Conservation (phyloP, 179 eudicot genomes). For the Spinacia oleracea region DNA sequence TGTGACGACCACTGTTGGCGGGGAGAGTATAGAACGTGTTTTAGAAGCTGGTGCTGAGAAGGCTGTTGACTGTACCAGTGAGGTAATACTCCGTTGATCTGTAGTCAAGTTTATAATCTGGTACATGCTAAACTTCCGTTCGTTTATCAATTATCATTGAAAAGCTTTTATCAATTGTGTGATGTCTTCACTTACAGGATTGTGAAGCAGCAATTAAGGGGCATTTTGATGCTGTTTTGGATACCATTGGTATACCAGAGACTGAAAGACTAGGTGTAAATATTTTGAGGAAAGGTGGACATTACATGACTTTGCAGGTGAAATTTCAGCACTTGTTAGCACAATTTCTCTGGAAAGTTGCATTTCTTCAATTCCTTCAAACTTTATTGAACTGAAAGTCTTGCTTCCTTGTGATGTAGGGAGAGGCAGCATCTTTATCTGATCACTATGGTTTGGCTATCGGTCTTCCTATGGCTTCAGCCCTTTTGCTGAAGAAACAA, state of each 20-base stretch:
- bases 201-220: slow-evolving; percentile 66
- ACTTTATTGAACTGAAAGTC: slow-evolving; percentile 17
- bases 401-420: slow-evolving; percentile 48
- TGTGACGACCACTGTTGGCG: slow-evolving; percentile 84
- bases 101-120: not conserved
- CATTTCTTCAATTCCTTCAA: not conserved
- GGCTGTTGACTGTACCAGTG: slow-evolving; percentile 72
- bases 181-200: slow-evolving; percentile 46
- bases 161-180: slow-evolving; percentile 6
- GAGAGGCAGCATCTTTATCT: slow-evolving; percentile 77
- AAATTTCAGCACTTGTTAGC: not conserved
- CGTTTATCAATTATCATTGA: not conserved
- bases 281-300: slow-evolving; percentile 82
- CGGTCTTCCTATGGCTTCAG: slow-evolving; percentile 79
- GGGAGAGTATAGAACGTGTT: slow-evolving; percentile 71
- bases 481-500: slow-evolving; percentile 75
- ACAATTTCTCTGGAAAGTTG: not conserved
- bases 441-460: slow-evolving; percentile 82
- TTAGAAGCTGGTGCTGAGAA: slow-evolving; percentile 90
- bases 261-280: slow-evolving; percentile 79
- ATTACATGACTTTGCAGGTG: slow-evolving; percentile 98
- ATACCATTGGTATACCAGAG: slow-evolving; percentile 81
- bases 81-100: slow-evolving; percentile 59
- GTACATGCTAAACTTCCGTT: not conserved
- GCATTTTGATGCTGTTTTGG: slow-evolving; percentile 89